Evolutionary conservation across 805 yeast genomes (phyloP), one percentile per base, ranked within the genome.

Genomic region (Metschnikowia reukaufii): DNA sequence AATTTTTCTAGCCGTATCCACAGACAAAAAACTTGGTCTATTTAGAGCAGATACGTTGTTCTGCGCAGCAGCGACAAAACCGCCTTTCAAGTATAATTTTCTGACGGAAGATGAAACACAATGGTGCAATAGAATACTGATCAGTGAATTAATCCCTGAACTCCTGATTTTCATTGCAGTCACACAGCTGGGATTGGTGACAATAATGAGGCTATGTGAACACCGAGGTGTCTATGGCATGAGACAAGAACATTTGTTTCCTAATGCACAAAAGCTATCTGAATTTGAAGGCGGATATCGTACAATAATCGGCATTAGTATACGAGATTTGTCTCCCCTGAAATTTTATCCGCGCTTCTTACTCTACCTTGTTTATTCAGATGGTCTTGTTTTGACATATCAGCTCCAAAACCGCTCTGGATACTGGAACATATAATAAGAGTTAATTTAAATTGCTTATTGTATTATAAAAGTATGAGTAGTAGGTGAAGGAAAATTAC

Each of bases 241-340:
- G 74, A 55, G 76, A 29, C 76, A 72, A 47, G 77, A 72, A 45
- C 67, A 69, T 49, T 42, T 71, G 2, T 70, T 72, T 36, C 76
- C 77, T 9, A 64, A 69, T 49, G 67, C 67, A 2, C 42, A 57
- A 7, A 54, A 58, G 12, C 39, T 67, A 23, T 64, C 61, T 3
- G 43, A 60, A n/a, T 65, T 65, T 2, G 54, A 55, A 21, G 52
- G 54, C 36, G 66, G 67, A 0, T 59, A 51, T 35, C 55, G 76
- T 32, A 64, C 73, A 5, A 61, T 72, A 0, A 52, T 60, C 20
- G 77, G 76, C 1, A 21, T 72, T 27, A 51, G 65, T 7, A 50
- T 62, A 1, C 49, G 70, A 21, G 50, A 68, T 42, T 43, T 59
- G 41, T 59, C 70, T 0, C 52, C 60, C 1, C 42, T 44, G 10